phyloP scores from a whole-genome alignment of 257 asterid genomes.

The Dorcoceras hygrometricum region DNA sequence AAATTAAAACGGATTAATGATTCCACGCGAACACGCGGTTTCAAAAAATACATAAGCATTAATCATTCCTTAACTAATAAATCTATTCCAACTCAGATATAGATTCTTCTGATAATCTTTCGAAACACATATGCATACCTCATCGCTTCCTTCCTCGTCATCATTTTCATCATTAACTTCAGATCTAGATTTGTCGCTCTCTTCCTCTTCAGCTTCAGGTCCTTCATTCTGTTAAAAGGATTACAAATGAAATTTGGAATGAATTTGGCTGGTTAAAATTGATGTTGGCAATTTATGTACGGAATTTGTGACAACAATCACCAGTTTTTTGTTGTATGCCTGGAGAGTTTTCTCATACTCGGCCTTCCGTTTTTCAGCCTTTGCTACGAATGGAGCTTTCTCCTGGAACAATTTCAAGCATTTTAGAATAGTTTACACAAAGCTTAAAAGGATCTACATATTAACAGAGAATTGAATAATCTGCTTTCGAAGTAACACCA shows the following conservation, averaged over 20 bases:
- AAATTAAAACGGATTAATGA: too few relatives aligned
- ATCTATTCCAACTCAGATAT: too few relatives aligned
- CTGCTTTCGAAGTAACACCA: background rate
- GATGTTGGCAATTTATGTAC: background rate
- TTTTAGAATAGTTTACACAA: background rate
- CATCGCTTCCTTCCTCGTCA: slow-evolving; percentile 44
- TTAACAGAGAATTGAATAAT: background rate
- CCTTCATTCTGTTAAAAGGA: slow-evolving; percentile 33
- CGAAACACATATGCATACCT: slow-evolving; percentile 19
- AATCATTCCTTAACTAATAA: too few relatives aligned
- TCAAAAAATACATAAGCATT: too few relatives aligned
- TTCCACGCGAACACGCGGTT: too few relatives aligned
- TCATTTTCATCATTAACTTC: slow-evolving; percentile 52
- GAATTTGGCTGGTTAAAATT: too few relatives aligned
- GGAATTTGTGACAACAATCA: slow-evolving; percentile 10
- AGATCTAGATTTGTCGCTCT: slow-evolving; percentile 50
- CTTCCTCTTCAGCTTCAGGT: slow-evolving; percentile 35
- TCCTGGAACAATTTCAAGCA: slow-evolving; percentile 33
- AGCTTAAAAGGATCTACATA: background rate
- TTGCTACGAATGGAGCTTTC: slow-evolving; percentile 67
- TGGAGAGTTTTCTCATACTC: slow-evolving; percentile 66
- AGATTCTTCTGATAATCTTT: background rate
- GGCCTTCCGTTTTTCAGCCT: slow-evolving; percentile 72
- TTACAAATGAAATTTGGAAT: background rate
- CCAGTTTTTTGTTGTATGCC: slow-evolving; percentile 67